Evolutionary conservation across 108 stramenopile species (phyloP).

Genomic region (Fistulifera solaris): DNA sequence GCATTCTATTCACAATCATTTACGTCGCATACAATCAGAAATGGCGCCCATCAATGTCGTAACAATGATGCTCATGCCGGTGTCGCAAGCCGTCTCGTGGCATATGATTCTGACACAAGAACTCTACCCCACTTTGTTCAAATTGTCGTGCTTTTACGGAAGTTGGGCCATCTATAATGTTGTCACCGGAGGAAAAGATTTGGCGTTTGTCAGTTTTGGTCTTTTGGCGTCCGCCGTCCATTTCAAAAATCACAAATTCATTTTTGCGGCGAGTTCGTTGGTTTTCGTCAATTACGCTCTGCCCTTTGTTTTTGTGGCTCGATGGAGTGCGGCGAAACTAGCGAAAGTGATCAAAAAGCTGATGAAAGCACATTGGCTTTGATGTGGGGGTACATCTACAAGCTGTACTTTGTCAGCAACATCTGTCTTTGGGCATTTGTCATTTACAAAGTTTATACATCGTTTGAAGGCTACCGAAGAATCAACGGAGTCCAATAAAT

Average conservation of each 20-base stretch:
- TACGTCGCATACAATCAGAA: too few species aligned
- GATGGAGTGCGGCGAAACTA: conserved; percentile 1
- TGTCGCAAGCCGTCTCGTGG: conserved; percentile 7
- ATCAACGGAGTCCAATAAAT: too few species aligned
- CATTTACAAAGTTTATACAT: too few species aligned
- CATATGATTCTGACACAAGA: background rate
- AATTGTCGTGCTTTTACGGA: conserved; percentile 5
- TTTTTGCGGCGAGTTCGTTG: background rate
- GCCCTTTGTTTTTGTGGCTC: background rate
- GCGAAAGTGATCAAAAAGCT: conserved; percentile 1
- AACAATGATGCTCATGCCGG: conserved; percentile 6
- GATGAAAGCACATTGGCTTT: background rate
- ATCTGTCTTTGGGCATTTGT: conserved; percentile 2
- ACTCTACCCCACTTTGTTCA: background rate
- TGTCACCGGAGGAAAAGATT: background rate
- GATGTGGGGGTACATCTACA: conserved; percentile 7
- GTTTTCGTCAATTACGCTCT: conserved; percentile 5
- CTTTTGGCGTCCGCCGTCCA: background rate
- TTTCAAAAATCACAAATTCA: background rate
- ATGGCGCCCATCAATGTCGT: too few species aligned
- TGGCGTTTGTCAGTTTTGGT: conserved; percentile 5
- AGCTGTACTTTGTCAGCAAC: conserved; percentile 5
- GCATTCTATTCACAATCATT: too few species aligned
- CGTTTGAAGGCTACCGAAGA: too few species aligned
- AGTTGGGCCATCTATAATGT: conserved; percentile 10